Evolutionary conservation across 805 yeast genomes (phyloP), one percentile per base, ranked within the genome.

Genomic region (Kazachstania bromeliacearum): DNA sequence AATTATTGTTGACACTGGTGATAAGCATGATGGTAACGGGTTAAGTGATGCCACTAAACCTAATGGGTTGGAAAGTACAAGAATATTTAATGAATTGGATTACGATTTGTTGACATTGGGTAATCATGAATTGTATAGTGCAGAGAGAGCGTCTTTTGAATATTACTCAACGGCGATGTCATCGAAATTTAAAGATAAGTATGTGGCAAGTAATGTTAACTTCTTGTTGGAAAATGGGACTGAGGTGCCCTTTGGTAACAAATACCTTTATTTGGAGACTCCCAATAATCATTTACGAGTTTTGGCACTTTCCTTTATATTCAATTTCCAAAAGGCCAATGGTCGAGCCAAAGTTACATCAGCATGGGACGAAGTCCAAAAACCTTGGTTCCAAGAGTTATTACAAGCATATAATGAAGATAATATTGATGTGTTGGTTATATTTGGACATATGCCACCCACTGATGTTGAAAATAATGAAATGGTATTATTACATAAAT

Each of bases 21-120:
- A 89, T 58, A 77, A 85, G 43, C 95, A 85, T 48, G 97, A 89
- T 57, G 97, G 97, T 1, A 88, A 85, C 53, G 97, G 97, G 0
- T 60, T 87, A 9, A 71, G 85, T 27, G 96, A 89, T 60, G 76
- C 81, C 10, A 79, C 95, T 0, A 37, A 23, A 3, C 84, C 89
- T 2, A 81, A 79, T 51, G 97, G 96, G 0, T 48, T 60, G 4
- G 56, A 65, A 12, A 73, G 92, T 0, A 70, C 77, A 19, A 66
- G 68, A 2, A 68, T 88, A 0, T 83, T 88, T 54, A 71, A 70
- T 45, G 61, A 66, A 39, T 68, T 73, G 40, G 77, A 80, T 36
- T 82, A 80, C 48, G 96, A 89, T 55, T 53, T 89, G 27, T 59
- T 88, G 22, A 81, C 95, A 0, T 63, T 88, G 32, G 97, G 97